phyloP scores from a whole-genome alignment of 2,329 filamentous ascomycete species.

The Pseudocercospora fuligena region DNA sequence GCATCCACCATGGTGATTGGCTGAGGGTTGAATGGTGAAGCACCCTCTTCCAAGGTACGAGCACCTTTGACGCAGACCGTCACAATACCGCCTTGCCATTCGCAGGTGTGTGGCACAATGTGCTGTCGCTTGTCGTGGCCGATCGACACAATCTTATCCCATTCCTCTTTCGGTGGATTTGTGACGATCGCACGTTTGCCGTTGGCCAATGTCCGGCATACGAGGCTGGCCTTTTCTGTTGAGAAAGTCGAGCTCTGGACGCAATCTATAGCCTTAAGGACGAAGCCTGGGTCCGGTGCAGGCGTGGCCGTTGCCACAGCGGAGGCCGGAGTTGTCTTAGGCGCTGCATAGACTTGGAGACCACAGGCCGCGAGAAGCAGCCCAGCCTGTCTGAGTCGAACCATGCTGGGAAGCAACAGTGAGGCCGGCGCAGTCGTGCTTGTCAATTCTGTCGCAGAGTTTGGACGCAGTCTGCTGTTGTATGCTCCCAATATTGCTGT shows the following conservation, averaged over 20 bases:
- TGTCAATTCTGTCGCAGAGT: not conserved
- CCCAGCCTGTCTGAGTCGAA: not conserved
- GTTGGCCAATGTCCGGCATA: not conserved
- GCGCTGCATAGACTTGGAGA: not conserved
- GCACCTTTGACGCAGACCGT: not conserved
- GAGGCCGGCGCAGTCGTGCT: not conserved
- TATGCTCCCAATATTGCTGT: not conserved
- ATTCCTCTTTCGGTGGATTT: not conserved
- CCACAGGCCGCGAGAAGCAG: slow-evolving; percentile 3
- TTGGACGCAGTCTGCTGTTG: not conserved
- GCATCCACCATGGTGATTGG: slow-evolving; percentile 2
- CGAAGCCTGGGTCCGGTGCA: not conserved
- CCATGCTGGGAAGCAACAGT: not conserved
- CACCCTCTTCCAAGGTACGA: not conserved
- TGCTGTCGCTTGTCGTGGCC: slow-evolving; percentile 4
- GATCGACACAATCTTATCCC: not conserved
- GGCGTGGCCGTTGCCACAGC: not conserved
- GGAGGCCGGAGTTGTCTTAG: not conserved
- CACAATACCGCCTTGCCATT: not conserved
- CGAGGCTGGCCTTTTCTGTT: not conserved
- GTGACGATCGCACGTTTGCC: not conserved
- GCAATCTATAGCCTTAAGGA: not conserved
- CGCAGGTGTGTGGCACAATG: slow-evolving; percentile 6
- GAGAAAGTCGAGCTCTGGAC: not conserved
- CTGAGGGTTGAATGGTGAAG: not conserved